Conservation (phyloP, 768 basidiomycete genomes). For the Porpolomopsis calyptriformis region DNA sequence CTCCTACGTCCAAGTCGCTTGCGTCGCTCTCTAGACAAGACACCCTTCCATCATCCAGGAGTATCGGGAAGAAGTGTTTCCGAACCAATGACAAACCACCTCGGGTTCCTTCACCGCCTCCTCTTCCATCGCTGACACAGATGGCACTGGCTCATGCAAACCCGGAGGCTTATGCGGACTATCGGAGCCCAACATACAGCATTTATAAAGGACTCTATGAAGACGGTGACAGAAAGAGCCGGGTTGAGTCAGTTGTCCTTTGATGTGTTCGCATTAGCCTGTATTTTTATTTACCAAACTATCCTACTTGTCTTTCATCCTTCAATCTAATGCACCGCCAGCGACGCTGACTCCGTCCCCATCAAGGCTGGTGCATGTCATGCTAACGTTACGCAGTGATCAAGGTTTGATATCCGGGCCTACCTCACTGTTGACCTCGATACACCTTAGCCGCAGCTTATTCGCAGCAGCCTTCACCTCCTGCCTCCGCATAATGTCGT, state of each 20-base stretch:
- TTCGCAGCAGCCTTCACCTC: too few species aligned
- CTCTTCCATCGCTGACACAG: constrained; percentile 62
- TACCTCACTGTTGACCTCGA: too few species aligned
- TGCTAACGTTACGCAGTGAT: too few species aligned
- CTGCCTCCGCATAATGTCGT: neutral
- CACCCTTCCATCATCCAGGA: constrained; percentile 1
- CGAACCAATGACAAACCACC: constrained; percentile 53
- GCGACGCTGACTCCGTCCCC: too few species aligned
- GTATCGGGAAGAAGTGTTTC: constrained; percentile 14
- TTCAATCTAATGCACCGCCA: too few species aligned
- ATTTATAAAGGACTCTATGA: constrained; percentile 65
- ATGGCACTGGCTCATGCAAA: constrained; percentile 62
- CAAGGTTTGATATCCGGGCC: too few species aligned
- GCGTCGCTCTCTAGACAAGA: constrained; percentile 16
- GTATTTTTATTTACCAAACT: constrained; percentile 92
- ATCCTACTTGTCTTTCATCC: too few species aligned
- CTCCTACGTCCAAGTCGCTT: constrained; percentile 27
- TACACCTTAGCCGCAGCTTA: too few species aligned
- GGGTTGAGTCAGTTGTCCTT: too few species aligned
- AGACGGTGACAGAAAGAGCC: constrained; percentile 42
- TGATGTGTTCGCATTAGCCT: too few species aligned
- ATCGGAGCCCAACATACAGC: constrained; percentile 75
- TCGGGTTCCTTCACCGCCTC: constrained; percentile 70
- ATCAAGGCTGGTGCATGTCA: too few species aligned
- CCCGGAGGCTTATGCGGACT: constrained; percentile 51